Conservation (phyloP, 768 basidiomycete species). For the Clathrus columnatus region DNA sequence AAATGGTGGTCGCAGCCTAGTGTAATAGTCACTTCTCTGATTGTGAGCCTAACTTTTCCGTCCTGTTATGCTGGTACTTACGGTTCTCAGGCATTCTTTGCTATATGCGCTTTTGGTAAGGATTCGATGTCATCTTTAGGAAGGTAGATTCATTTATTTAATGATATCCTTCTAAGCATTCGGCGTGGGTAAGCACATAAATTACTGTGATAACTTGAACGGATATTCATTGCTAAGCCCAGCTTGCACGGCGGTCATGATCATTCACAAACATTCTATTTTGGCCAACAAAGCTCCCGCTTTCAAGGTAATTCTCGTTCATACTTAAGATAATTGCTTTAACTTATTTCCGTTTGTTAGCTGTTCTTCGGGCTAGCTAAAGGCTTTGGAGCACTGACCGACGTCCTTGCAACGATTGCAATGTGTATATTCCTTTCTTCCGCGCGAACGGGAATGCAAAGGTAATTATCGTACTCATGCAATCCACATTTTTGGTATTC, state of each 20-base stretch:
- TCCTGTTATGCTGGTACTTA: not conserved
- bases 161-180: not conserved
- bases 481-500: not conserved
- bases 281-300: constrained; percentile 22
- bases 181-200: not conserved
- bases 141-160: not conserved
- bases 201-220: not conserved
- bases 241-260: constrained; percentile 31
- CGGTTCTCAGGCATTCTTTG: not conserved
- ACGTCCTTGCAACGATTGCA: constrained; percentile 36
- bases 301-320: constrained; percentile 21
- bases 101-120: constrained; percentile 4
- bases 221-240: not conserved
- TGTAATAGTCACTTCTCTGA: not conserved
- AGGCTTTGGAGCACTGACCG: constrained; percentile 35
- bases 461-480: constrained; percentile 18
- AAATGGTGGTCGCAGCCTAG: not conserved
- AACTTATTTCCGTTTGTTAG: constrained; percentile 15
- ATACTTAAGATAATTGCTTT: not conserved
- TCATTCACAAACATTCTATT: constrained; percentile 25
- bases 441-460: constrained; percentile 29
- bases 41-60: not conserved
- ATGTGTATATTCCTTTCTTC: constrained; percentile 34
- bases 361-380: constrained; percentile 37
- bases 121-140: not conserved